Percentiles rank a stretch among this genome's conserved stretches.
phyloP scores from a whole-genome alignment of 768 basidiomycete species.

The Hygrophoropsis aurantiaca region DNA sequence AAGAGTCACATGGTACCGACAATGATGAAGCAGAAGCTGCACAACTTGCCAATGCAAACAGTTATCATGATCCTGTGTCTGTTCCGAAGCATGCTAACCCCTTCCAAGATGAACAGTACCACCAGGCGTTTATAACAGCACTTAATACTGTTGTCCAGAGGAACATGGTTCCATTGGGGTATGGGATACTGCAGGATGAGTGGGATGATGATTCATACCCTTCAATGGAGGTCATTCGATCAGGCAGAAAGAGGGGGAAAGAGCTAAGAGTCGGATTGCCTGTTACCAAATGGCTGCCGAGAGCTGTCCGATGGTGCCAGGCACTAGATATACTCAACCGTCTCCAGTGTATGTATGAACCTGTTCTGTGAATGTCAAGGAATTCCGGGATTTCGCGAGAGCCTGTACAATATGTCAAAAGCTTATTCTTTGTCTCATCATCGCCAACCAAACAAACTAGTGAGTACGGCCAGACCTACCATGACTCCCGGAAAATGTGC shows the following conservation, averaged over 20 bases:
- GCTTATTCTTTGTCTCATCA: too few species aligned
- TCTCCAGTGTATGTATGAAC: too few species aligned
- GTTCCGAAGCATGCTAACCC: slow-evolving; percentile 2
- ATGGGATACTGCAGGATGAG: slow-evolving; percentile 3
- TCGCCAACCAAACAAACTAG: too few species aligned
- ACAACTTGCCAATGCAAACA: not conserved
- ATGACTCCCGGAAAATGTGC: too few species aligned
- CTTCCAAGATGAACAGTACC: not conserved
- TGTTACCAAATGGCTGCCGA: slow-evolving; percentile 7
- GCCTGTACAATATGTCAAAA: too few species aligned
- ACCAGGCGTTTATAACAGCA: too few species aligned
- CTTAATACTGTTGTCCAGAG: too few species aligned
- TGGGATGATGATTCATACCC: slow-evolving; percentile 4
- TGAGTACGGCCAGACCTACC: too few species aligned
- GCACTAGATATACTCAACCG: slow-evolving; percentile 2
- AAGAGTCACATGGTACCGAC: not conserved
- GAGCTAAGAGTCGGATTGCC: slow-evolving; percentile 5
- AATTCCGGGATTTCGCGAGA: too few species aligned
- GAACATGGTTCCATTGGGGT: not conserved
- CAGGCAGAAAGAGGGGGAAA: slow-evolving; percentile 2
- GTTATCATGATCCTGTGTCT: slow-evolving; percentile 1
- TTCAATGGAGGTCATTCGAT: slow-evolving; percentile 7
- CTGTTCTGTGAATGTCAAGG: too few species aligned
- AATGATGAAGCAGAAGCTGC: slow-evolving; percentile 2
- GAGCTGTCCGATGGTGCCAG: slow-evolving; percentile 14